Evolutionary conservation across 305 asterid species (phyloP), one percentile per base, ranked within the genome.

Genomic region (Ajuga reptans): DNA sequence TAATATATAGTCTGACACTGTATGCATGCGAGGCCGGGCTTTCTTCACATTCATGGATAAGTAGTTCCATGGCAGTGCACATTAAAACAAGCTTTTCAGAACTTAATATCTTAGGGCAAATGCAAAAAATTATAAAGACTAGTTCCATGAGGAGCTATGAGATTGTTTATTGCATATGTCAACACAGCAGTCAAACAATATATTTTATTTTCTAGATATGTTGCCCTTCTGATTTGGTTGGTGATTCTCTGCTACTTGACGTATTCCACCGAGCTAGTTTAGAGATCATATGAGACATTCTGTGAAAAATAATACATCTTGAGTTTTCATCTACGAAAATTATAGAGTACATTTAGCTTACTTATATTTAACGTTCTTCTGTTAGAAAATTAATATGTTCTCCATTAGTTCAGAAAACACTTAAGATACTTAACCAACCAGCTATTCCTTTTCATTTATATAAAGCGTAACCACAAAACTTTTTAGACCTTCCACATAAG

Each of bases 381-480:
- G 27, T 21, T 31, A 36, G 12, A 37, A 59, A 69, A 34, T 9
- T 61, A 66, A 11, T 33, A 15, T 67, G 55, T 33, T 31, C 64
- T 54, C 47, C 9, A 51, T 0, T 21, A 51, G 34, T 51, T 54
- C 68, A 54, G 62, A 29, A 57, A 55, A 64, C 39, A 61, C 9
- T 15, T 21, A 18, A 27, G 31, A 47, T 7, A 37, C 66, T 61
- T 42, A 50, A 47, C 45, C 29, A 46, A 54, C 49, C 73, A n/a
- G 24, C 16, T 65, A 69, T 14, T 36, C 43, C 33, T 27, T n/a
- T 61, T 1, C 57, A 54, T 12, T 43, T 6, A 68, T 3, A 58
- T 37, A 70, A 70, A 78, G 33, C 54, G 29, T 31, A 46, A 14
- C 56, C 45, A 33, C 34, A 8, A n/a, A 77, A 33, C 53, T 29